These are phyloP conservation scores for Mycena rosella DNA, from an alignment of 768 basidiomycete genomes.

Conservation along the genomic window DNA sequence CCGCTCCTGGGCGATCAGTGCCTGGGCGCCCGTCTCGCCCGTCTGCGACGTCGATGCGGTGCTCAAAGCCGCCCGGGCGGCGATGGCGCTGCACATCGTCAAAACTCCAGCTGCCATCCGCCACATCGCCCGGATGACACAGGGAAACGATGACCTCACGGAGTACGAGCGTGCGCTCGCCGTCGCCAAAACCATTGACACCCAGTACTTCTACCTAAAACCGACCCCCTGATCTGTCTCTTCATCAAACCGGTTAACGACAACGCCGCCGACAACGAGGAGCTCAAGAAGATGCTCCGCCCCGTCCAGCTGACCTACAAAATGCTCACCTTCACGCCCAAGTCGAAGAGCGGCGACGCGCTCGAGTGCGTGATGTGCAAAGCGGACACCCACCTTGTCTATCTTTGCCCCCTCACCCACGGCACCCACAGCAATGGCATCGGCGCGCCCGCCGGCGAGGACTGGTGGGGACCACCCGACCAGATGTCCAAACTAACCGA, in stretches of 20 bases:
- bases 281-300: not conserved
- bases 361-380: not conserved
- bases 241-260: not conserved
- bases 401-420: not conserved
- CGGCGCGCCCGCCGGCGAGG: not conserved
- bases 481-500: not conserved
- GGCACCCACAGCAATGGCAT: not conserved
- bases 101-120: not conserved
- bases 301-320: not conserved
- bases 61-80: not conserved
- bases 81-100: not conserved
- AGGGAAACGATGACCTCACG: not conserved
- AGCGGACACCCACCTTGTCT: not conserved
- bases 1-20: not conserved
- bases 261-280: not conserved
- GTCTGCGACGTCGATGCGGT: not conserved
- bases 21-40: not conserved
- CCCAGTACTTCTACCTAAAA: not conserved
- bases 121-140: not conserved
- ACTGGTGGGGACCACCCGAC: not conserved
- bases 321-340: not conserved
- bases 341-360: not conserved
- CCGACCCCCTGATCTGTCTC: not conserved
- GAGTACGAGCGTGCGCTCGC: not conserved
- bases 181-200: not conserved